Evolutionary conservation across 345 rosid species (phyloP), one percentile per base, ranked within the genome.

Genomic region (Raphanus raphanistrum): DNA sequence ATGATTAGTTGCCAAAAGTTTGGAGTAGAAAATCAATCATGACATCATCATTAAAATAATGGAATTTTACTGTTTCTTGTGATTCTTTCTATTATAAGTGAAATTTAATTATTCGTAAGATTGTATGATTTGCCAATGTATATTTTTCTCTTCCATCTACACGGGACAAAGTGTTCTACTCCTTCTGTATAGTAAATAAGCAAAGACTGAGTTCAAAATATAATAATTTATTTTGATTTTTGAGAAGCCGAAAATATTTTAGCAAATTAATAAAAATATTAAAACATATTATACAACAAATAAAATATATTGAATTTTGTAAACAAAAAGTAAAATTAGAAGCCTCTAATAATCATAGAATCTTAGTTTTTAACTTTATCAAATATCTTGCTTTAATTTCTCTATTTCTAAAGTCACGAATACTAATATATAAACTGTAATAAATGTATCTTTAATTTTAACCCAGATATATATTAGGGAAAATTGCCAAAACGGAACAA

Each of bases 1-100:
- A 79, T 68, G 78, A 73, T 73, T 48, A 48, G 55, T 36, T 79
- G 78, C 78, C 82, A 74, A 73, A 79, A 68, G 62, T 28, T 79
- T 68, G 71, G 71, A 79, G 74, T 68, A 36, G 54, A 68, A 59
- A 16, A 71, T 1, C 52, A 64, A 36, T 36, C 50, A 63, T 63
- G 68, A 58, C 57, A 45, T 66, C 73, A 32, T 72, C 43, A 41
- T 67, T 3, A 38, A 48, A 8, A 17, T 66, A 72, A 45, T 66
- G 80, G 80, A 76, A 55, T 66, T 58, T 78, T 50, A 10, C 45
- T 72, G 67, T 65, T 72, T n/a, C 72, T 25, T 58, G 31, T 41
- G 15, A 15, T 33, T 45, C 3, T 43, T 58, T 78, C 64, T 68
- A 45, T 6, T n/a, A 21, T 3, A 36, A 48, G 55, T 13, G 55